A percentile compares a stretch with the other conserved stretches of the same genome.
phyloP scores from a whole-genome alignment of 768 basidiomycete species.

The Boletellus ananiceps region DNA sequence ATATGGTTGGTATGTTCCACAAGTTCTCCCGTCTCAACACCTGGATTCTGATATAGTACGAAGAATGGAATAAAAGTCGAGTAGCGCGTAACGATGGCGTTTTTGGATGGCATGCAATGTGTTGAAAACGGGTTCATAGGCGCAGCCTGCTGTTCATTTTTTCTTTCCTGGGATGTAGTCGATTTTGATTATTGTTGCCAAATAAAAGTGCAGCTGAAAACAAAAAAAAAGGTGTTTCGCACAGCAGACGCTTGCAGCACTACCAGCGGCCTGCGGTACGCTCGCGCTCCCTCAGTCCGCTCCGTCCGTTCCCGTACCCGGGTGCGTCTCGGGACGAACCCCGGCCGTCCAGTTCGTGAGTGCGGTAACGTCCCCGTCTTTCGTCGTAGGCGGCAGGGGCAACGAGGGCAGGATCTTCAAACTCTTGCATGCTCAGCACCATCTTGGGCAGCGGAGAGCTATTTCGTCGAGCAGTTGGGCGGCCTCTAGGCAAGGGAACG shows the following conservation, averaged over 20 bases:
- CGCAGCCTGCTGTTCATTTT: conserved; percentile 21
- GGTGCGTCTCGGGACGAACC: conserved; percentile 46
- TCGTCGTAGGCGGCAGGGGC: conserved; percentile 22
- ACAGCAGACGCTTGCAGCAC: conserved; percentile 1
- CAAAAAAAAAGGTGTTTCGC: not conserved
- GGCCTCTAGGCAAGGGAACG: conserved; percentile 38
- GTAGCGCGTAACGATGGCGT: conserved; percentile 20
- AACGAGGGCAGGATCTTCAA: conserved; percentile 29
- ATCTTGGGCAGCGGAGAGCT: conserved; percentile 56
- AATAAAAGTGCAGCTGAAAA: not conserved
- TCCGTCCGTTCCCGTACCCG: conserved; percentile 61
- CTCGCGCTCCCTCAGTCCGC: conserved; percentile 50
- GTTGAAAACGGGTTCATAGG: conserved; percentile 19
- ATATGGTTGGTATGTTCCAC: conserved; percentile 32
- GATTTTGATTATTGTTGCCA: conserved; percentile 13
- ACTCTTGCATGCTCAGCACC: conserved; percentile 34
- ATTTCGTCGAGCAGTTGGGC: conserved; percentile 48
- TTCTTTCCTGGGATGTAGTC: conserved; percentile 5
- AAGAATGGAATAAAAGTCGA: conserved; percentile 27
- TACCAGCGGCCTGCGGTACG: conserved; percentile 29
- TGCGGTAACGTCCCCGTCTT: conserved; percentile 51
- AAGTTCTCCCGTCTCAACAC: conserved; percentile 29
- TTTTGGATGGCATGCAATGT: conserved; percentile 26
- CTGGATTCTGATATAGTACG: conserved; percentile 34
- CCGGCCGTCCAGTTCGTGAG: conserved; percentile 48